phyloP scores from a whole-genome alignment of 179 eudicot genomes.

The Camellia oleifera region DNA sequence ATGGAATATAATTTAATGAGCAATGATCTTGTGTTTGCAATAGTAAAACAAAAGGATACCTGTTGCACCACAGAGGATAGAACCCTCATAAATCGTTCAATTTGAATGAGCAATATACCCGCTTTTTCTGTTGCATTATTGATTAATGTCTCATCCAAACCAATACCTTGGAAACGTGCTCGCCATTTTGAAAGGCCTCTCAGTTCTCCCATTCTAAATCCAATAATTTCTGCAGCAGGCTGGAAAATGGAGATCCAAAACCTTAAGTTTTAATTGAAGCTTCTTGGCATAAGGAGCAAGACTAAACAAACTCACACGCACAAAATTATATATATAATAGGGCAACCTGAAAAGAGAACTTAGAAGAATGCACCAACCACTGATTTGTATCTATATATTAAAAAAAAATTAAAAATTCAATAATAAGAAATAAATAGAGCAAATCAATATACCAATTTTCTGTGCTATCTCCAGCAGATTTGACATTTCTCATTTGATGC shows the following conservation, averaged over 20 bases:
- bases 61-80: constrained; percentile 81
- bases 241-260: constrained; percentile 26
- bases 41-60: constrained; percentile 36
- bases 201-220: constrained; percentile 90
- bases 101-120: constrained; percentile 85
- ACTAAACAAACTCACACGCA: constrained; percentile 6
- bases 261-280: constrained; percentile 9
- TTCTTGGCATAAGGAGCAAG: neutral
- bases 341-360: neutral
- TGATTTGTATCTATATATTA: neutral
- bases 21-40: neutral
- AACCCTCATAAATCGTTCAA: constrained; percentile 76
- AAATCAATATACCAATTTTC: neutral
- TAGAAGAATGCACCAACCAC: neutral
- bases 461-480: neutral
- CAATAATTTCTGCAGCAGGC: constrained; percentile 98
- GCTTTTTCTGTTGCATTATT: constrained; percentile 80
- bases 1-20: neutral
- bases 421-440: neutral
- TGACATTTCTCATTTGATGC: neutral
- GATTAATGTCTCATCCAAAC: constrained; percentile 71
- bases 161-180: constrained; percentile 80
- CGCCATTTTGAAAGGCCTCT: constrained; percentile 98
- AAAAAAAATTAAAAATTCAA: neutral
- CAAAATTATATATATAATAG: neutral